Evolutionary conservation across 139 green algal genomes (phyloP).

Genomic region (Chloropicon primus): DNA sequence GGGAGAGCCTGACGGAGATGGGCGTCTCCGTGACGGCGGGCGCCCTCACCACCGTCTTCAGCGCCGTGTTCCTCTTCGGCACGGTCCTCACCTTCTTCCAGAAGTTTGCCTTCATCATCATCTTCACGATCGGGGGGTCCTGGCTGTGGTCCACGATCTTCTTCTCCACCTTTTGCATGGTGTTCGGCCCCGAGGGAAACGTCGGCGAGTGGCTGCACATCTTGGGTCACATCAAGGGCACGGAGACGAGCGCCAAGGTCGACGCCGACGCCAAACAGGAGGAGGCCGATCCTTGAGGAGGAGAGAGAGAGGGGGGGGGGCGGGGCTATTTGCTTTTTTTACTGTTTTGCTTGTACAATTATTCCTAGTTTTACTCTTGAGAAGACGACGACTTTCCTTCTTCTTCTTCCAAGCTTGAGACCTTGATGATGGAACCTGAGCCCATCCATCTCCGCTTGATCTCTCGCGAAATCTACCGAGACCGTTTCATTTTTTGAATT

Average conservation of each 20-base stretch:
- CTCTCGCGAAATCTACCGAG: no score
- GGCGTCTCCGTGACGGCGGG: constrained; percentile 28
- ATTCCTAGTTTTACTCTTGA: no score
- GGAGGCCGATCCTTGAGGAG: background rate
- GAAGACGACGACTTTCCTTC: no score
- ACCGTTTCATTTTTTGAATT: no score
- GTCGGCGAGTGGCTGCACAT: constrained; percentile 10
- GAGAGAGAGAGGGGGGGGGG: no score
- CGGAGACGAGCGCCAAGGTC: background rate
- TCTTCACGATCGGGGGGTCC: constrained; percentile 18
- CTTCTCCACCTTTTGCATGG: constrained; percentile 19
- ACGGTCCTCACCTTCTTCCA: constrained; percentile 29
- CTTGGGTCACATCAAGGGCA: background rate
- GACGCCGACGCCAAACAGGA: background rate
- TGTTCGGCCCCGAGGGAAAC: constrained; percentile 15
- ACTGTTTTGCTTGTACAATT: no score
- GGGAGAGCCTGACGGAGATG: constrained; percentile 21
- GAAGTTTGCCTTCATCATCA: constrained; percentile 39
- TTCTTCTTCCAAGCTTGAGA: no score
- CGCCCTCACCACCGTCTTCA: constrained; percentile 27
- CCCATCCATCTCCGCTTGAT: no score
- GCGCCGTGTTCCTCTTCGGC: constrained; percentile 21
- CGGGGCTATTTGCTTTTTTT: no score
- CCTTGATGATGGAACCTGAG: no score
- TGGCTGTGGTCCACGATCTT: constrained; percentile 26